Base-by-base conservation (phyloP, 257 asterid genomes). In the Jacaranda copaia region DNA sequence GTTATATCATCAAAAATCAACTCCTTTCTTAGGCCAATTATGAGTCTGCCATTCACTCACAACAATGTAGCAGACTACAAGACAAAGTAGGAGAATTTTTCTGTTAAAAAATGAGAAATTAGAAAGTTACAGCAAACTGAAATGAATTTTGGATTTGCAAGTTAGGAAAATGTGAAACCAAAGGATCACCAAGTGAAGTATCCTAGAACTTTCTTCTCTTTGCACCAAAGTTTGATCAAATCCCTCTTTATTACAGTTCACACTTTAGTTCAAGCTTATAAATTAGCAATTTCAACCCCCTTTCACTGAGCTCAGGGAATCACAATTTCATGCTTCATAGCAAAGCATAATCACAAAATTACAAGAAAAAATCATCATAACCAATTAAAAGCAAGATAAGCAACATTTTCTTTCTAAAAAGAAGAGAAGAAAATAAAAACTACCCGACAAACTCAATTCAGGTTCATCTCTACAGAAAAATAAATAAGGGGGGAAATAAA, bases 251-350 rank as follows among this genome's bases (percentile, higher is more conserved):
- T 32, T 11, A 6, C 15, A 43, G 6, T 63, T 49, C 73, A 52
- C 57, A 70, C 70, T 51, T 62, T 60, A 55, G n/a, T 40, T 53
- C 52, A 42, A 43, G 6, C 19, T 55, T 55, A 38, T 9, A 53
- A 38, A 51, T 8, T 14, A 6, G 45, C 69, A 13, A 12, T 6
- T 35, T 53, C 5, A 62, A 52, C 45, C 14, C 70, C 57, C 19
- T 39, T 0, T 25, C 32, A n/a, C 3, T 16, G 39, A 80, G 36
- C 80, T 80, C 20, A 46, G 55, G 16, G 10, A 59, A 45, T 38
- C 64, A 77, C 36, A 73, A 62, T 69, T 32, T 46, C 73, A 19
- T 16, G 32, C 67, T 66, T 16, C 20, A 52, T 8, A 72, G 72
- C 32, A 25, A 25, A 25, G 32, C 32, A 25, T 25, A 25, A 25